Conservation (phyloP, 306 rosid species). For the Dicorynia guianensis region DNA sequence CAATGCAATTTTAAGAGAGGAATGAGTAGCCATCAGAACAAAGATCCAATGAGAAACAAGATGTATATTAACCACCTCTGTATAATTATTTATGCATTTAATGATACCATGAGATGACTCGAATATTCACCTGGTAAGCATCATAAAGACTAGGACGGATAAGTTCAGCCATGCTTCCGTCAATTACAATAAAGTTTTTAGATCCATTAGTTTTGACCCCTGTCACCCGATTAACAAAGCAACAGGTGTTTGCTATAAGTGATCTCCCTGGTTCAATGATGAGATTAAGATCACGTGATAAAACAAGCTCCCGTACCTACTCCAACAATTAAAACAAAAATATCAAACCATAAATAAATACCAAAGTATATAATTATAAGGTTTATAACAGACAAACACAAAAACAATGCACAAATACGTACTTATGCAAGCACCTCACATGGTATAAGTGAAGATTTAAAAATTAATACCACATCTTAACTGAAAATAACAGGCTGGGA, state of each 20-base stretch:
- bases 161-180: constrained; percentile 99
- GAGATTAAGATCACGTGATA: constrained; percentile 80
- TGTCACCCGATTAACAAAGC: constrained; percentile 90
- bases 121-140: constrained; percentile 83
- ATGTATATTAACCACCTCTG: not conserved
- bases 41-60: constrained; percentile 10
- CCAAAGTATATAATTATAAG: not conserved
- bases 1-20: not conserved
- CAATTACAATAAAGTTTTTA: constrained; percentile 87
- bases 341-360: too few relatives aligned
- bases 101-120: not conserved
- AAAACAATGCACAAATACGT: not conserved
- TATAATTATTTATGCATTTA: not conserved
- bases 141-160: constrained; percentile 97
- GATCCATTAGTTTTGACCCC: constrained; percentile 98
- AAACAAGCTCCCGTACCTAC: constrained; percentile 87
- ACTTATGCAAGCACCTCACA: constrained; percentile 1
- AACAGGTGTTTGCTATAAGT: constrained; percentile 90
- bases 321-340: constrained; percentile 20
- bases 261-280: constrained; percentile 99
- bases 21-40: constrained; percentile 1
- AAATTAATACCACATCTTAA: not conserved
- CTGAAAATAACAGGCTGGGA: too few relatives aligned
- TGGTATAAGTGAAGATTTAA: not conserved
- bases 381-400: not conserved